These are phyloP conservation scores for Hypoxylon crocopeplum DNA, from an alignment of 495 filamentous ascomycete genomes.

Conservation along the genomic window DNA sequence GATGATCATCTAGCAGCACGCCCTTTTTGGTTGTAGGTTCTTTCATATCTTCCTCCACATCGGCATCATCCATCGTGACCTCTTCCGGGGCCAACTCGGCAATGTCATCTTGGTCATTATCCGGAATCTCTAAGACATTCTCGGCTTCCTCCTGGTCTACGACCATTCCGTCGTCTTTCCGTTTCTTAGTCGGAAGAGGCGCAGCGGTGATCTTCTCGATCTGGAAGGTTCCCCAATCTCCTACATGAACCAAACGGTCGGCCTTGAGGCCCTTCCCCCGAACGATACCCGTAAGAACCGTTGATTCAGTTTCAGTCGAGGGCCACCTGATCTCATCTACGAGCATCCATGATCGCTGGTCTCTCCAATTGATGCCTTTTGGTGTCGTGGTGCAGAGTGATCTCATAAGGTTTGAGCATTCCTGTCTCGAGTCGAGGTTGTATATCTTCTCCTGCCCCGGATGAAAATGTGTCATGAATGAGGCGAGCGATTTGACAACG, in stretches of 20 bases:
- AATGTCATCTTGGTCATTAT: slow-evolving; percentile 80
- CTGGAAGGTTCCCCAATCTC: slow-evolving; percentile 95
- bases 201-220: slow-evolving; percentile 84
- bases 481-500: slow-evolving; percentile 79
- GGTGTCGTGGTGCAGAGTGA: slow-evolving; percentile 88
- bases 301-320: slow-evolving; percentile 58
- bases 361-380: slow-evolving; percentile 92
- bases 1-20: slow-evolving; percentile 93
- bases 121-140: slow-evolving; percentile 70
- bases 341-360: slow-evolving; percentile 92
- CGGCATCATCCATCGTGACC: slow-evolving; percentile 74
- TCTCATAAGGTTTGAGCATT: slow-evolving; percentile 86
- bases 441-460: slow-evolving; percentile 86
- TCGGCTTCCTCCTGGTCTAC: slow-evolving; percentile 63
- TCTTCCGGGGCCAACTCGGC: slow-evolving; percentile 82
- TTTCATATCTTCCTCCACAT: slow-evolving; percentile 46
- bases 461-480: slow-evolving; percentile 92
- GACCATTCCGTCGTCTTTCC: slow-evolving; percentile 71
- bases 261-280: slow-evolving; percentile 87
- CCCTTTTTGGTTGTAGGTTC: slow-evolving; percentile 67
- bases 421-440: slow-evolving; percentile 82
- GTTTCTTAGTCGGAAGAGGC: slow-evolving; percentile 60
- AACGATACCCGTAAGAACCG: slow-evolving; percentile 84
- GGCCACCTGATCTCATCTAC: slow-evolving; percentile 81
- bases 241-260: slow-evolving; percentile 87